Evolutionary conservation across 2,329 filamentous ascomycete species (phyloP).

Genomic region (Paecilomyces variotii): DNA sequence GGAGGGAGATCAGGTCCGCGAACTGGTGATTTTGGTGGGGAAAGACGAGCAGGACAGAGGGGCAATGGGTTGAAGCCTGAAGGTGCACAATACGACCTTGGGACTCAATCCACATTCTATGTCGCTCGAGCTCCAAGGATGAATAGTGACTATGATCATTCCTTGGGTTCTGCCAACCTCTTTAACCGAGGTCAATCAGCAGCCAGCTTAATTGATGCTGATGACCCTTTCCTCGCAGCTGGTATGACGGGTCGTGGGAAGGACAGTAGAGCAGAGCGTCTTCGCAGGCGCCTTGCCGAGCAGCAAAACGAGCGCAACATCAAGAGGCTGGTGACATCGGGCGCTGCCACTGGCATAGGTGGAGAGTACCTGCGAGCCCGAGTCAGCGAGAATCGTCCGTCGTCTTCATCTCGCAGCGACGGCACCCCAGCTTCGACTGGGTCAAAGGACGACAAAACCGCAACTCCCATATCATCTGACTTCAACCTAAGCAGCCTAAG

Average conservation of each 20-base stretch:
- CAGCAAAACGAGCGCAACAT: constrained; percentile 40
- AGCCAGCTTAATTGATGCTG: constrained; percentile 34
- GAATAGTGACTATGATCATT: not conserved
- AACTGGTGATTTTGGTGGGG: constrained; percentile 30
- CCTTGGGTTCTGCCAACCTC: constrained; percentile 2
- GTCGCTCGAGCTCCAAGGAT: constrained; percentile 28
- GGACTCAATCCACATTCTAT: constrained; percentile 38
- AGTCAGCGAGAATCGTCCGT: constrained; percentile 14
- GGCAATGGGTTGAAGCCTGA: constrained; percentile 24
- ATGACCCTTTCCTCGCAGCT: constrained; percentile 35
- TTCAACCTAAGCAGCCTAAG: constrained; percentile 21
- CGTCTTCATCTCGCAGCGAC: not conserved
- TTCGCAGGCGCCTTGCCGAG: constrained; percentile 35
- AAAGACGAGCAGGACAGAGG: constrained; percentile 9
- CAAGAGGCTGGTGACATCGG: constrained; percentile 28
- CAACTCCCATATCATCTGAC: constrained; percentile 9
- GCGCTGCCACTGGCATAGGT: constrained; percentile 27
- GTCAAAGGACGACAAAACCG: not conserved
- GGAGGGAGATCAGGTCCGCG: constrained; percentile 33
- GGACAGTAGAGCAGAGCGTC: constrained; percentile 34
- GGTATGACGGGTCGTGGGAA: constrained; percentile 32
- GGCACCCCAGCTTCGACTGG: not conserved
- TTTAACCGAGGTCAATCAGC: constrained; percentile 21
- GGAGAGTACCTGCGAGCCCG: constrained; percentile 38
- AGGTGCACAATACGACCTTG: constrained; percentile 31